phyloP scores from a whole-genome alignment of 2,329 filamentous ascomycete species.

The Monosporascus sp. region DNA sequence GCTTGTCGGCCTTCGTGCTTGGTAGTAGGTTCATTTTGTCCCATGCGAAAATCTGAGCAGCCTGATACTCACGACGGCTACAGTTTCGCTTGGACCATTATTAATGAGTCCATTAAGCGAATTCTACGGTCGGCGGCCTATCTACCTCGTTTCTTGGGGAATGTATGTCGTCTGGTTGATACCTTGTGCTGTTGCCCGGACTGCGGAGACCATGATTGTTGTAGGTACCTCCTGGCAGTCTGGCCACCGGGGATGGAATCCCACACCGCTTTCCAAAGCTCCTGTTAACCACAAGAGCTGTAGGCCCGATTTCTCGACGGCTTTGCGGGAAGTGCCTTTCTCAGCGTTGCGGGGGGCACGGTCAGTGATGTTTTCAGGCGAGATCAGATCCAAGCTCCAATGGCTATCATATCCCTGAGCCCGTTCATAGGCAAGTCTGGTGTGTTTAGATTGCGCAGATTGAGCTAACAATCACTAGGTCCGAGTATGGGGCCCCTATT shows the following conservation, averaged over 20 bases:
- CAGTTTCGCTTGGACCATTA: slow-evolving; percentile 54
- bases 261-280: background rate
- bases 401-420: slow-evolving; percentile 71
- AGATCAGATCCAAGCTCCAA: slow-evolving; percentile 67
- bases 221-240: slow-evolving; percentile 11
- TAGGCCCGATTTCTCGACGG: slow-evolving; percentile 69
- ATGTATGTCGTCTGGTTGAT: slow-evolving; percentile 77
- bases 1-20: slow-evolving; percentile 76
- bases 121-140: slow-evolving; percentile 77
- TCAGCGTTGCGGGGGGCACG: slow-evolving; percentile 75
- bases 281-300: background rate
- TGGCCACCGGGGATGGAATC: background rate
- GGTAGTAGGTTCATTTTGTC: slow-evolving; percentile 58
- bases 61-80: background rate
- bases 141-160: slow-evolving; percentile 70
- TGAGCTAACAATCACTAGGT: slow-evolving; percentile 27
- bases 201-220: slow-evolving; percentile 75
- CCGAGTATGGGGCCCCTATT: slow-evolving; percentile 54
- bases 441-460: background rate
- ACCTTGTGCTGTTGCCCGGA: slow-evolving; percentile 73
- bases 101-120: slow-evolving; percentile 60
- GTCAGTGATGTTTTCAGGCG: slow-evolving; percentile 73
- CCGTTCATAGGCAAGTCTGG: slow-evolving; percentile 49
- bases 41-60: background rate
- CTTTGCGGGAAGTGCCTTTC: slow-evolving; percentile 61